phyloP scores from a whole-genome alignment of 2,329 filamentous ascomycete species.

The Fusarium cicatricum region DNA sequence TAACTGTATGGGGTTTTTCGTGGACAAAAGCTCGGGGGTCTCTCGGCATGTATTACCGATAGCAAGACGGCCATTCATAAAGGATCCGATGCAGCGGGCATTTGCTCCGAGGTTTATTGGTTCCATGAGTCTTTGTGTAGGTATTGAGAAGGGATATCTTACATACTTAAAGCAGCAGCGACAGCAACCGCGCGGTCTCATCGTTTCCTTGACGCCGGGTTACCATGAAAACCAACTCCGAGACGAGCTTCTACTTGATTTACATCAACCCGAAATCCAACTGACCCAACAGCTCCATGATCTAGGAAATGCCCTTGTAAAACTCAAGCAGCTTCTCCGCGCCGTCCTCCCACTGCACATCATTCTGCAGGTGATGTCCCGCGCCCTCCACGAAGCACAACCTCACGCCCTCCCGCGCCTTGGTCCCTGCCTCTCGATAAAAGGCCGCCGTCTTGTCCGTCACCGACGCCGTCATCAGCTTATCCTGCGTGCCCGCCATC shows the following conservation, averaged over 20 bases:
- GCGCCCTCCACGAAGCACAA: slow-evolving; percentile 53
- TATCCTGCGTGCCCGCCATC: slow-evolving; percentile 52
- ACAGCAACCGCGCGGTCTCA: slow-evolving; percentile 1
- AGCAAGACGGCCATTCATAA: neutral
- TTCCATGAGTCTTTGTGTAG: too few species aligned
- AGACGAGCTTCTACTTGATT: slow-evolving; percentile 1
- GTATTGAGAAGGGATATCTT: slow-evolving; percentile 12
- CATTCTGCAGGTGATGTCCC: slow-evolving; percentile 63
- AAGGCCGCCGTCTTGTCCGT: slow-evolving; percentile 50
- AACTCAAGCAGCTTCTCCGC: slow-evolving; percentile 56
- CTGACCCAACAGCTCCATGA: neutral
- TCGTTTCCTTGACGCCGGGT: slow-evolving; percentile 9
- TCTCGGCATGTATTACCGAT: slow-evolving; percentile 37
- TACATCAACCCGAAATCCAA: neutral
- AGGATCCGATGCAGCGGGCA: slow-evolving; percentile 4
- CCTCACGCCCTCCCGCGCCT: slow-evolving; percentile 47
- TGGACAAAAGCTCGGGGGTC: slow-evolving; percentile 20
- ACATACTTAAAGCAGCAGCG: neutral
- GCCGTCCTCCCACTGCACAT: slow-evolving; percentile 57
- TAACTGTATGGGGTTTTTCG: slow-evolving; percentile 20
- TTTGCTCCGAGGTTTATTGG: slow-evolving; percentile 1
- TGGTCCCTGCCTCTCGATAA: slow-evolving; percentile 25
- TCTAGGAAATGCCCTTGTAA: slow-evolving; percentile 39
- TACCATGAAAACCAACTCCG: neutral
- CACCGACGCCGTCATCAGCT: slow-evolving; percentile 50